These are phyloP conservation scores for Eutrema japonicum DNA, from an alignment of 345 rosid species.

Conservation along the genomic window DNA sequence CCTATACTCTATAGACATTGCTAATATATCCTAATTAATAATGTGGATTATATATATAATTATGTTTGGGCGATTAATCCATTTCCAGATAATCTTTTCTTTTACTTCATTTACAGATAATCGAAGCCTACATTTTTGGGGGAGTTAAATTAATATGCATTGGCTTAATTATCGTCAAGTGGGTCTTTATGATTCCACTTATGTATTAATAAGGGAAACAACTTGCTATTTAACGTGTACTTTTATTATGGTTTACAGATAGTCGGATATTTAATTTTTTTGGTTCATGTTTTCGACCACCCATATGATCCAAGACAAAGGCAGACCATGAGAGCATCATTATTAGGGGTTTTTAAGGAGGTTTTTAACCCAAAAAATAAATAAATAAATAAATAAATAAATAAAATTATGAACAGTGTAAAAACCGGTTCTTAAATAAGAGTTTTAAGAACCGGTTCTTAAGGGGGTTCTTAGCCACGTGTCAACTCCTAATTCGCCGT, in stretches of 20 bases:
- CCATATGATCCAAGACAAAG: constrained; percentile 35
- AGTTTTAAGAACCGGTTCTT: no score
- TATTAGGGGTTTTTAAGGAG: no score
- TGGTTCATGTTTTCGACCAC: constrained; percentile 24
- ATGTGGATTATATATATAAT: no score
- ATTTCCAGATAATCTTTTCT: not conserved
- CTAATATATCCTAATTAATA: no score
- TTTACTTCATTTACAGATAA: not conserved
- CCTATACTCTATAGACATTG: no score
- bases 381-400: no score
- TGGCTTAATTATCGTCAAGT: constrained; percentile 28
- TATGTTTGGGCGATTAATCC: not conserved
- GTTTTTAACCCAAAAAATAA: no score
- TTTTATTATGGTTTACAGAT: constrained; percentile 28
- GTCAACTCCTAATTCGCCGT: no score
- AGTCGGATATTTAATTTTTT: not conserved
- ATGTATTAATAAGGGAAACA: constrained; percentile 23
- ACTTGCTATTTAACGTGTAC: constrained; percentile 22
- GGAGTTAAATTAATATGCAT: not conserved
- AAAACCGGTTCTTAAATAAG: no score
- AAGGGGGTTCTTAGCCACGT: no score
- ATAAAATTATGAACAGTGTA: no score
- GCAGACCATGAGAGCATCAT: no score
- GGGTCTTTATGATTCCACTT: constrained; percentile 35
- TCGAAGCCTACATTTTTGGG: not conserved